Conservation (phyloP, 2,329 filamentous ascomycete species). For the Aspergillus fumigatus region DNA sequence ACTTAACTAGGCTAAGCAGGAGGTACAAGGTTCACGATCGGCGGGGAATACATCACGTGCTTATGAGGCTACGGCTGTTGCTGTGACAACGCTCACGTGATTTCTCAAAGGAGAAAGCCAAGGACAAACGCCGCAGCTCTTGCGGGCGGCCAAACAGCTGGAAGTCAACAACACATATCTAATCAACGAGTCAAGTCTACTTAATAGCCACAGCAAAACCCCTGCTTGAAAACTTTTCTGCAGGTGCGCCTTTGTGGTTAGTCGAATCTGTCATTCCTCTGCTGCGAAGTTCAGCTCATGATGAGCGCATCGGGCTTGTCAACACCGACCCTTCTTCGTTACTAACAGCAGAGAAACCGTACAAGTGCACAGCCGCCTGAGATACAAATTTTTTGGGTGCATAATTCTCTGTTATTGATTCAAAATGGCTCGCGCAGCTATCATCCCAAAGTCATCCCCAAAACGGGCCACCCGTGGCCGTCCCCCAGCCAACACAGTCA, state of each 20-base stretch:
- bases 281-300: not conserved
- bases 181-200: not conserved
- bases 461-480: conserved; percentile 18
- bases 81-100: conserved; percentile 10
- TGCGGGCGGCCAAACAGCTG: conserved; percentile 1
- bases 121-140: not conserved
- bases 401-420: not conserved
- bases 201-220: not conserved
- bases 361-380: not conserved
- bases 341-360: not conserved
- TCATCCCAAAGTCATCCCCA: conserved; percentile 20
- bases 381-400: not conserved
- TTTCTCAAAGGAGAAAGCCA: conserved; percentile 7
- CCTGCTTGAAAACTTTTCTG: not conserved
- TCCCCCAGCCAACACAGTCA: conserved; percentile 8
- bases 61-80: not conserved
- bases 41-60: not conserved
- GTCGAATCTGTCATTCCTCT: not conserved
- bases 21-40: too few relatives aligned
- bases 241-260: not conserved
- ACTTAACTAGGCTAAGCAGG: too few relatives aligned
- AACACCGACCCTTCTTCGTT: not conserved
- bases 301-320: not conserved
- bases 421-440: conserved; percentile 23
- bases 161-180: conserved; percentile 3